Evolutionary conservation across 129 eudicot species (phyloP).

Genomic region (Chrysanthemum makinoi): DNA sequence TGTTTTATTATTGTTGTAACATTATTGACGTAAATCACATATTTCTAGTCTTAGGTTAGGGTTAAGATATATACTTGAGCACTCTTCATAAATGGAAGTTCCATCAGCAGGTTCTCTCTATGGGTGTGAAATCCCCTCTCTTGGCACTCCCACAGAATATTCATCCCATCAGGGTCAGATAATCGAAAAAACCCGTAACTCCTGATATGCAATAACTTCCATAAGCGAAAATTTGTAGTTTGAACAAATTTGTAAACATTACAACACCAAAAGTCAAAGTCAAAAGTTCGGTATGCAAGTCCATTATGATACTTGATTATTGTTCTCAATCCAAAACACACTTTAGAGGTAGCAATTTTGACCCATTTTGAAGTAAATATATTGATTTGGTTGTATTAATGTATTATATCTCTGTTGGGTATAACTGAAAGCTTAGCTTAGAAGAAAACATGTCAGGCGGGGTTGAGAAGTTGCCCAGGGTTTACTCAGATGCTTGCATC

Average conservation of each 20-base stretch:
- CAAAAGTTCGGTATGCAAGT: background rate
- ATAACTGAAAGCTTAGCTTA: background rate
- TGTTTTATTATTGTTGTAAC: no score
- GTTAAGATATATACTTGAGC: constrained; percentile 65
- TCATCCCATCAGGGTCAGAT: constrained; percentile 64
- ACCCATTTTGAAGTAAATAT: background rate
- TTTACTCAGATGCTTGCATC: no score
- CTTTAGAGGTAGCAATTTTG: constrained; percentile 3
- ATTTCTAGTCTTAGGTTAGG: constrained; percentile 63
- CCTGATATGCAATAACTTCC: constrained; percentile 36
- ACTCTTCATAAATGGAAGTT: constrained; percentile 52
- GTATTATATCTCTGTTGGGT: background rate
- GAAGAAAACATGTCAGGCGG: background rate
- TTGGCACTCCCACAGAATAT: constrained; percentile 52
- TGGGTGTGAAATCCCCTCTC: constrained; percentile 69
- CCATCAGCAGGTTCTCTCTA: constrained; percentile 51
- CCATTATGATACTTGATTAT: background rate
- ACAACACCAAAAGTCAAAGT: background rate
- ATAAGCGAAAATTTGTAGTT: background rate
- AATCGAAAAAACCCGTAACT: constrained; percentile 56
- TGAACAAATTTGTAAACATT: background rate
- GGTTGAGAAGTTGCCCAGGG: background rate
- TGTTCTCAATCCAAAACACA: background rate
- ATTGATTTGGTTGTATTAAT: constrained; percentile 1
- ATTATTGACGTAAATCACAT: constrained; percentile 54